Evolutionary conservation across 345 rosid genomes (phyloP), one percentile per base, ranked within the genome.

Genomic region (Rhodomyrtus tomentosa): DNA sequence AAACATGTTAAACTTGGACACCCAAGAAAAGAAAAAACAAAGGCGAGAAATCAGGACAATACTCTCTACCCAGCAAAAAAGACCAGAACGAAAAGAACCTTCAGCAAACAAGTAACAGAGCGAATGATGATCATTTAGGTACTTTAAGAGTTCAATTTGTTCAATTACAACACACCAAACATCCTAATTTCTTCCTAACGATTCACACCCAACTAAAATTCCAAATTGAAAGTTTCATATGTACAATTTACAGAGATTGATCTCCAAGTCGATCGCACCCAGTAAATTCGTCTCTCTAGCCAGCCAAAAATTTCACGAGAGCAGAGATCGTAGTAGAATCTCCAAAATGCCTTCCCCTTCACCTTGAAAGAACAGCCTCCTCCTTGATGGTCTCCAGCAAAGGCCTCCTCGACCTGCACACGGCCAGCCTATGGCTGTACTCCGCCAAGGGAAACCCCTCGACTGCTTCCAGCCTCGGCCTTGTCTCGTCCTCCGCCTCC

Each of bases 301-400:
- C 36, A 36, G 58, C 58, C 76, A 55, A 68, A 68, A 20, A 38
- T 36, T 53, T 20, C 76, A 36, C 6, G 25, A 62, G 76, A 62
- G 76, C 42, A 62, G 76, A 62, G 76, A 68, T 25, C 38, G 5
- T 0, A 9, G 45, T 68, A 32, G 38, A 68, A 18, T 18, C 76
- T 36, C 40, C 22, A 36, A 36, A 36, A 4, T 68, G 76, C 40
- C 72, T 29, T 29, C 25, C 25, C 25, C 25, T 84, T 86, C 85
- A 92, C 59, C 87, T 88, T 14, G 89, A 85, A 79, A 79, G 52
- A 83, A 84, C 55, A 2, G 90, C 83, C 80, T 92, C 93, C 88
- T 93, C 95, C 45, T 85, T 90, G 82, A 93, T 93, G 24, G 94
- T 93, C 87, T 89, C 95, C 91, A 93, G 80, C 82, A 82, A 16